Percentiles rank a stretch among this genome's conserved stretches.
phyloP scores from a whole-genome alignment of 192 early-diverging fungal species.

The Polychytrium aggregatum region DNA sequence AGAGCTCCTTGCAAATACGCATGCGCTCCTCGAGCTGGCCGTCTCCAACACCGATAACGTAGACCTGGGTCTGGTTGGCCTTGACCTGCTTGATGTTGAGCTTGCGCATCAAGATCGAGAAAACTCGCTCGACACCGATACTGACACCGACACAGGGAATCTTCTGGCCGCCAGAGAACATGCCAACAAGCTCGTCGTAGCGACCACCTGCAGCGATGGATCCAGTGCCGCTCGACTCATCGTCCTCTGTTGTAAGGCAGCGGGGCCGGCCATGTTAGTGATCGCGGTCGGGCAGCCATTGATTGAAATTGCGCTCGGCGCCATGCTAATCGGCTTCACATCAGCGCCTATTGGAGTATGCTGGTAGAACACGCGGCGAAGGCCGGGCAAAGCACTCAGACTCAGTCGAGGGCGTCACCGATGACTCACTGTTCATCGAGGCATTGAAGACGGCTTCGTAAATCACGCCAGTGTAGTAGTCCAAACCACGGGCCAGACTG shows the following conservation, averaged over 20 bases:
- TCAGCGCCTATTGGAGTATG: no score
- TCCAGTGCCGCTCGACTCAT: constrained; percentile 79
- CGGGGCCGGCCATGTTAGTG: no score
- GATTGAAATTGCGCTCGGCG: no score
- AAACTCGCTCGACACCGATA: constrained; percentile 94
- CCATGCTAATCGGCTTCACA: no score
- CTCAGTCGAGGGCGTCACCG: no score
- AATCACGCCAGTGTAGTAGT: constrained; percentile 99
- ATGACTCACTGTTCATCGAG: constrained; percentile 14
- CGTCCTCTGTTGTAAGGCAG: constrained; percentile 20
- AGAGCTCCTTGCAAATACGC: constrained; percentile 73
- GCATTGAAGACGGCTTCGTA: constrained; percentile 77
- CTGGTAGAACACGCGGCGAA: no score
- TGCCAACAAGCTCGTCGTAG: constrained; percentile 95
- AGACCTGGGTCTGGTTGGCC: constrained; percentile 70
- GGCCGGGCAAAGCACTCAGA: no score
- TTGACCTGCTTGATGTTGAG: constrained; percentile 25
- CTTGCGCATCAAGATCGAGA: constrained; percentile 47
- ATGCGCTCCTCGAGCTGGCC: constrained; percentile 84
- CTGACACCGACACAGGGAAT: constrained; percentile 94
- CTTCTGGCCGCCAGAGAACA: constrained; percentile 67
- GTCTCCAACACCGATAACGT: constrained; percentile 68
- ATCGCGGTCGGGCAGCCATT: no score
- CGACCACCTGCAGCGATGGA: constrained; percentile 95
- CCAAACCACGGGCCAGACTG: constrained; percentile 88